These are phyloP conservation scores for Mycosphaerelloides madeirae DNA, from an alignment of 2,329 filamentous ascomycete genomes.

Conservation along the genomic window DNA sequence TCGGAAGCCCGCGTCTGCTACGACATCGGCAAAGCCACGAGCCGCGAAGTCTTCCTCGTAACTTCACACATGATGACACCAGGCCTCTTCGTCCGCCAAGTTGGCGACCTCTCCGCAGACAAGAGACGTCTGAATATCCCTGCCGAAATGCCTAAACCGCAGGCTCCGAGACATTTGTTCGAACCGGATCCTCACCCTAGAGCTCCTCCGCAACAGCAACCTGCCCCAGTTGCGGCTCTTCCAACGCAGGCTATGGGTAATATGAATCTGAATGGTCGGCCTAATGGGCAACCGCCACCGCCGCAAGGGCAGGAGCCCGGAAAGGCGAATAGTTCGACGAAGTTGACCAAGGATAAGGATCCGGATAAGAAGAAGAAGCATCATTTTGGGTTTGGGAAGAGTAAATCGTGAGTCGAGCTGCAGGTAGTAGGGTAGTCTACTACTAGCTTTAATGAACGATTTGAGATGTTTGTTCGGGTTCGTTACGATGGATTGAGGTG, in stretches of 20 bases:
- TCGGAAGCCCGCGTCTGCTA: conserved; percentile 87
- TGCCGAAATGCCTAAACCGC: conserved; percentile 70
- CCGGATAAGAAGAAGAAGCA: conserved; percentile 48
- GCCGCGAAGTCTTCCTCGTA: conserved; percentile 78
- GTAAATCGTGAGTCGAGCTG: too few species aligned
- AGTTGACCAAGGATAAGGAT: conserved; percentile 50
- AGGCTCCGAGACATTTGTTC: conserved; percentile 80
- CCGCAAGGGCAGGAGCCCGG: conserved; percentile 25
- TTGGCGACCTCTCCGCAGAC: conserved; percentile 72
- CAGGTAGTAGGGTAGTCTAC: too few species aligned
- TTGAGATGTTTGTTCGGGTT: too few species aligned
- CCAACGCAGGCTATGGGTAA: conserved; percentile 54
- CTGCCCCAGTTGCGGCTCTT: conserved; percentile 31
- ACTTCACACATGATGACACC: conserved; percentile 93
- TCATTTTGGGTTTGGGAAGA: conserved; percentile 30
- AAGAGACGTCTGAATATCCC: conserved; percentile 75
- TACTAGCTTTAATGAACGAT: too few species aligned
- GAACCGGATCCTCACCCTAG: conserved; percentile 60
- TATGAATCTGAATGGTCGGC: conserved; percentile 46
- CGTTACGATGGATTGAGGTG: too few species aligned
- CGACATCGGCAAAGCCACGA: conserved; percentile 67
- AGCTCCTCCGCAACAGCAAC: conserved; percentile 33
- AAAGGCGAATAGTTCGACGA: conserved; percentile 28
- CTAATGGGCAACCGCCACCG: conserved; percentile 22
- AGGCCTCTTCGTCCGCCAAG: conserved; percentile 72